Conservation (phyloP, 2,329 filamentous ascomycete species). For the Arthrobotrys musiformis region DNA sequence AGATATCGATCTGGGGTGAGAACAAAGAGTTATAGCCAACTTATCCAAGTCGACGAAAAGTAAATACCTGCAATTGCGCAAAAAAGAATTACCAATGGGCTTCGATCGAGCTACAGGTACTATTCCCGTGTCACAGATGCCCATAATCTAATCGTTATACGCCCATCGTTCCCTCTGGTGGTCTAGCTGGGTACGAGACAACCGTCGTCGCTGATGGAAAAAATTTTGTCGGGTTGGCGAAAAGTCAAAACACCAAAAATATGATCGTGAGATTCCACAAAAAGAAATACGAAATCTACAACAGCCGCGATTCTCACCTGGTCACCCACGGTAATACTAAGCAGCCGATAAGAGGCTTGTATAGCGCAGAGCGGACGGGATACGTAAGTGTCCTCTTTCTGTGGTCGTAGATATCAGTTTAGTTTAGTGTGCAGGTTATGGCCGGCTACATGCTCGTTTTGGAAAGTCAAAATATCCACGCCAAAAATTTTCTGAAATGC, state of each 20-base stretch:
- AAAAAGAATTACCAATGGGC: not conserved
- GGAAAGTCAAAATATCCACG: not conserved
- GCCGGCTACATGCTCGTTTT: not conserved
- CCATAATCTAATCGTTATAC: too few species aligned
- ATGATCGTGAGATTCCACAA: too few species aligned
- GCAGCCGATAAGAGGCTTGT: slow-evolving; percentile 47
- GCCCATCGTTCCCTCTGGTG: too few species aligned
- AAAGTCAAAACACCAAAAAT: not conserved
- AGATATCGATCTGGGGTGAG: not conserved
- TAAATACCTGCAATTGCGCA: not conserved
- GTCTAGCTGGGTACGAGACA: too few species aligned
- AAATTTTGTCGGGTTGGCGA: not conserved
- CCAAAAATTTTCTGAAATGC: too few species aligned
- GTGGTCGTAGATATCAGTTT: slow-evolving; percentile 15
- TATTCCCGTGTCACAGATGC: too few species aligned
- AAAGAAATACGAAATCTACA: slow-evolving; percentile 27
- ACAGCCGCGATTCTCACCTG: slow-evolving; percentile 17
- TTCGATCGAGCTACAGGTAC: too few species aligned
- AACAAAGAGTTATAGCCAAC: not conserved
- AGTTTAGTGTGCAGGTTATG: not conserved
- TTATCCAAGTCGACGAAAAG: not conserved
- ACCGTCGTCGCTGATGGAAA: too few species aligned
- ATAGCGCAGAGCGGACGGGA: slow-evolving; percentile 36
- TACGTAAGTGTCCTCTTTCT: slow-evolving; percentile 15
- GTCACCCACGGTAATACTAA: slow-evolving; percentile 51